phyloP scores from a whole-genome alignment of 495 filamentous ascomycete species.

The Aspergillus hancockii region DNA sequence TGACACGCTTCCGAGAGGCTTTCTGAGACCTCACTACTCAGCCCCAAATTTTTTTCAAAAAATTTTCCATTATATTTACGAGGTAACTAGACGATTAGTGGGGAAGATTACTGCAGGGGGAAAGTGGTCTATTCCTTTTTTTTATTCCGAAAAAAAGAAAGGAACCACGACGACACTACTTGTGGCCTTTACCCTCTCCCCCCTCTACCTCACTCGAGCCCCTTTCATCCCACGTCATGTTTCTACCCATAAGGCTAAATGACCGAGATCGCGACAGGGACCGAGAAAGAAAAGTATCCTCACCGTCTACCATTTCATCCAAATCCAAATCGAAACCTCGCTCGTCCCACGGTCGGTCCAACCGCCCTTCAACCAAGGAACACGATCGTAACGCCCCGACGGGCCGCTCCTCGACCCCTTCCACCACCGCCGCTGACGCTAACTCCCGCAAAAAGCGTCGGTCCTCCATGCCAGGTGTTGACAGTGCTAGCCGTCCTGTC shows the following conservation, averaged over 20 bases:
- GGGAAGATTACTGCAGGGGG: slow-evolving; percentile 9
- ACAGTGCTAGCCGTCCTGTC: slow-evolving; percentile 36
- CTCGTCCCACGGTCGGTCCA: slow-evolving; percentile 42
- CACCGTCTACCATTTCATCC: slow-evolving; percentile 29
- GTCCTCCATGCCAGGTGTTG: slow-evolving; percentile 53
- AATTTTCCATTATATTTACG: slow-evolving; percentile 12
- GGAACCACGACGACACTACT: slow-evolving; percentile 7
- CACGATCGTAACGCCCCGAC: slow-evolving; percentile 36
- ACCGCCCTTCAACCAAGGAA: slow-evolving; percentile 51
- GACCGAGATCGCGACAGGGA: slow-evolving; percentile 40
- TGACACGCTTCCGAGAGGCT: slow-evolving; percentile 4
- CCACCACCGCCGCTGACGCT: slow-evolving; percentile 27
- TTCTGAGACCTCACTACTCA: slow-evolving; percentile 3
- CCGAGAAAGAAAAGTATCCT: slow-evolving; percentile 26
- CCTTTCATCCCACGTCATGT: slow-evolving; percentile 37
- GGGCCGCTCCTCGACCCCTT: slow-evolving; percentile 41
- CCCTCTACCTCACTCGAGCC: slow-evolving; percentile 32
- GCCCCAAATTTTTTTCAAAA: slow-evolving; percentile 2
- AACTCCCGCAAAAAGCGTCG: slow-evolving; percentile 39
- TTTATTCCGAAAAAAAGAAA: slow-evolving; percentile 3
- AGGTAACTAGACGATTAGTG: slow-evolving; percentile 27
- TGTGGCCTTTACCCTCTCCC: slow-evolving; percentile 27
- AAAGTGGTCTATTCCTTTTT: slow-evolving; percentile 14
- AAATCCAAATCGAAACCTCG: slow-evolving; percentile 39
- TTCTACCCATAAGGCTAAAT: slow-evolving; percentile 45